phyloP scores from a whole-genome alignment of 176 grass and related monocot species.

The bread wheat (Triticum aestivum) region IWGSC_CS_RefSeq_v2.1 NC_057801.1:607893564-607894063 shows the following conservation, averaged over 20 bases:
- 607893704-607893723: not conserved
- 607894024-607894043: no score
- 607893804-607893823: not conserved
- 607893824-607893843: not conserved
- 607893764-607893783: not conserved
- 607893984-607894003: no score
- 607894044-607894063: no score
- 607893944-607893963: no score
- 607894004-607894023: no score
- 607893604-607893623: conserved; percentile 21
- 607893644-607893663: conserved; percentile 5
- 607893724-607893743: not conserved
- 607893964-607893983: no score
- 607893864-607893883: no score
- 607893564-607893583: conserved; percentile 25
- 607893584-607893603: conserved; percentile 24
- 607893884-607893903: no score
- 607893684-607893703: conserved; percentile 13
- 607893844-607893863: no score
- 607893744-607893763: not conserved
- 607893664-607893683: conserved; percentile 16
- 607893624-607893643: not conserved
- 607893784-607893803: not conserved
- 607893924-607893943: no score
- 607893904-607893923: no score